Percentiles rank a stretch among this genome's conserved stretches.
Conservation (phyloP, 2,329 filamentous ascomycete species). For the Aurifilum marmelostoma region DNA sequence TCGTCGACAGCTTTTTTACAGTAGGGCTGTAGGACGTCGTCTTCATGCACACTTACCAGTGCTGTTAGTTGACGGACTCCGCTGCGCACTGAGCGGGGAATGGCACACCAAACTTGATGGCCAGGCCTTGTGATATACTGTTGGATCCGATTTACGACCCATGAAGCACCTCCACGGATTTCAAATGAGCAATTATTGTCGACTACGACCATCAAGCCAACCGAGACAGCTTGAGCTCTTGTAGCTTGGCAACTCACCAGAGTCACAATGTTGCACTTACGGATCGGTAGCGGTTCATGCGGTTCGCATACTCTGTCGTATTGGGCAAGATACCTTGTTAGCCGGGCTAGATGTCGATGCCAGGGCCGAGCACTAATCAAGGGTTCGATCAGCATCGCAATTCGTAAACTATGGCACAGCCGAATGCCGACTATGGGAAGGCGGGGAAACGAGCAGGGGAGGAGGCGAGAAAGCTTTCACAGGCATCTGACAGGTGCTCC, state of each 20-base stretch:
- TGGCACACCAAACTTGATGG: conserved; percentile 38
- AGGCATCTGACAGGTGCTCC: background rate
- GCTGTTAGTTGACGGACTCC: background rate
- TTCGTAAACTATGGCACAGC: background rate
- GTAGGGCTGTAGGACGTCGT: too few relatives aligned
- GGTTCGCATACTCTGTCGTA: conserved; percentile 35
- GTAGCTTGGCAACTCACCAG: conserved; percentile 43
- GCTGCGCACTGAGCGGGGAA: background rate
- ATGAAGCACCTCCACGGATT: conserved; percentile 43
- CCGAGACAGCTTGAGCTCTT: conserved; percentile 40
- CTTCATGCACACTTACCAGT: too few relatives aligned
- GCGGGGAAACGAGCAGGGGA: background rate
- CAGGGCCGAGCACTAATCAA: conserved; percentile 36
- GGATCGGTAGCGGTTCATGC: conserved; percentile 43
- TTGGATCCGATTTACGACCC: conserved; percentile 39
- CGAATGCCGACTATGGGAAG: background rate
- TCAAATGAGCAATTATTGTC: conserved; percentile 39
- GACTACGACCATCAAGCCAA: conserved; percentile 39
- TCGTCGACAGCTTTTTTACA: conserved; percentile 5
- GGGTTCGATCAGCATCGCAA: background rate
- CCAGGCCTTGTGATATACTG: conserved; percentile 39
- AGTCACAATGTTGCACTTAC: conserved; percentile 40
- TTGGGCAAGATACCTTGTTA: conserved; percentile 37
- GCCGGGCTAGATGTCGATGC: conserved; percentile 32
- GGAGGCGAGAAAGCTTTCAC: conserved; percentile 6